Evolutionary conservation across 83 land plant species (phyloP), one percentile per base, ranked within the genome.

Genomic region (Picea abies): DNA sequence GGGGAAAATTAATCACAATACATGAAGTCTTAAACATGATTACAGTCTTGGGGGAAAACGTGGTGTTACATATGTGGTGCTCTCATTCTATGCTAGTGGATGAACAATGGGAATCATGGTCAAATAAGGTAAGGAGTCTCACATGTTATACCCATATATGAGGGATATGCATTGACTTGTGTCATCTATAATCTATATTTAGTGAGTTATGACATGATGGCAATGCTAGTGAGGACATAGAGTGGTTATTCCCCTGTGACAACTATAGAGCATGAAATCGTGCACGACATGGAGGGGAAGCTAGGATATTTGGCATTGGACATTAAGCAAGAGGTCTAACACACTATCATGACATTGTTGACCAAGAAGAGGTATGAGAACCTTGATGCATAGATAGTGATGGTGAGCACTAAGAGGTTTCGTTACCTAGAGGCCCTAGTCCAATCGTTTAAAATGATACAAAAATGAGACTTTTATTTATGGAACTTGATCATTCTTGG

Each of bases 331-430:
- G 86, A 86, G 75, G 67, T 84, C 49, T 86, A 87, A 84, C 84
- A 88, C 12, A 66, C 88, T 52, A 82, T 80, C 61, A 84, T 66
- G 14, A 79, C 80, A 77, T 84, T 90, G 0, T n/a, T 85, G 2
- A 84, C 87, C n/a, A 93, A 92, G 83, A 90, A 92, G 90, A 88
- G 85, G 73, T 92, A 86, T 66, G 94, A 92, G 81, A 82, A 90
- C 29, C 29, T 29, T 29, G 29, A 29, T 29, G 29, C 29, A 29
- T 29, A 29, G 29, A 29, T 29, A 29, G 29, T 29, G 29, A 29
- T 29, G 29, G 29, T 29, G 29, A 29, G 29, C 29, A 29, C 29
- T 29, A 29, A 29, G 29, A 29, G 0, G 29, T 29, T 29, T 29
- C 29, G 29, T 29, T 29, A 29, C 29, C 29, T 29, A 29, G 29